Evolutionary conservation across 2,329 filamentous ascomycete genomes (phyloP), one percentile per base, ranked within the genome.

Genomic region (Moelleriella libera): DNA sequence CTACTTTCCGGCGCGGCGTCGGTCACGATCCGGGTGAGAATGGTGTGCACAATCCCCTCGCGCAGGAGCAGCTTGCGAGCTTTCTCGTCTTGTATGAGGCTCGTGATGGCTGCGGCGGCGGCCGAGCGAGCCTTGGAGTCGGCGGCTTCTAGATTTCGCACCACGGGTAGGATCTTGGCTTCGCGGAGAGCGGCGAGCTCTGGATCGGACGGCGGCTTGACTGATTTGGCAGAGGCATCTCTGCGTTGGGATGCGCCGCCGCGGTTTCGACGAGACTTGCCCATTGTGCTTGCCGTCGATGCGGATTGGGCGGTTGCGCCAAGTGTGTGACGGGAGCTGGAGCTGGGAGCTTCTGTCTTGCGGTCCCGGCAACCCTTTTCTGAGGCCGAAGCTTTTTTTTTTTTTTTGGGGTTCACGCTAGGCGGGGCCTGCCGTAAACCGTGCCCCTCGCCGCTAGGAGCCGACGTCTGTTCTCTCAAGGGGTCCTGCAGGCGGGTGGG

Each of bases 21-120:
- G 29, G 77, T 79, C 48, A 84, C 63, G 31, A 78, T 82, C 65
- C 83, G 76, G 32, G 72, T 78, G 50, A 84, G 69, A 42, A 85
- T 60, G 46, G 75, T 74, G 54, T 72, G 73, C 42, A 84, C 78
- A 53, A 85, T 69, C 60, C 82, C 77, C 62, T 85, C 81, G 28
- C 80, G 69, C 50, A 84, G 65, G 28, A 85, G 69, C 48, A 85
- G 60, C 61, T 83, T 83, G 52, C 81, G 72, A 56, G 76, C 82
- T 54, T 69, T 74, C 30, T 69, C 57, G 54, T 84, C 78, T 48
- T 79, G 72, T 45, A 83, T 74, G 46, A 82, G 72, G 62, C 76
- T 81, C 49, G 72, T 70, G 46, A 83, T 71, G 29, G 78, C 78
- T 12, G 65, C 63, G 6, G 80, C 78, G 9, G 80, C 80, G 2